Base-by-base conservation (phyloP, 108 stramenopile species). In the Fistulifera pelliculosa region DNA sequence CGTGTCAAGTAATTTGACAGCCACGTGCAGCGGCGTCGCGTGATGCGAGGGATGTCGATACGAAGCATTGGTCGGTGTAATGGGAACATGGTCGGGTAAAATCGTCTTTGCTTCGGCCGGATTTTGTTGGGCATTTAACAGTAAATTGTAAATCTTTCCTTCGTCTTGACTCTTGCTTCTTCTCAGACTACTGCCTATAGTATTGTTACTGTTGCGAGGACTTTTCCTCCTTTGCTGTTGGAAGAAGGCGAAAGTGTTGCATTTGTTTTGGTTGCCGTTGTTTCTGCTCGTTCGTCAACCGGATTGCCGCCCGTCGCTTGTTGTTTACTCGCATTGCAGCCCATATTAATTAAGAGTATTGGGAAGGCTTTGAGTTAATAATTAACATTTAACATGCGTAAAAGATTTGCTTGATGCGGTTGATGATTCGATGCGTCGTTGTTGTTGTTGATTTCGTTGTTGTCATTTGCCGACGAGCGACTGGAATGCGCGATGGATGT, bases 21-120 rank as follows among this genome's bases (percentile, higher is more conserved):
- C 82, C 69, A 84, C 47, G 50, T 88, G 87, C 18, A 88, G 68
- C 0, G 87, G 83, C 15, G 87, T 88, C 3, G 66, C 65, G 28
- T 56, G 31, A 0, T 74, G 78, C 16, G 50, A 61, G 27, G 77
- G 81, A 56, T 83, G 63, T 16, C 55, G 52, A 42, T 74, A 83
- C 16, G 22, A 26, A 8, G 71, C 71, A 35, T 35, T 35, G 3
- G 31, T 35, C 31, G 7, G 60, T 12, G 18, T 7, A 24, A 12
- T 21, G 27, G 24, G 38, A 49, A 54, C 47, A 41, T 26, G 19
- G 54, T 49, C 31, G 35, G 27, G 53, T 42, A 35, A 47, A 6
- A 28, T 52, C 38, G 44, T 35, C 17, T 15, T 25, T 25, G 25
- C n/a, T 27, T 23, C 26, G 47, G 42, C 54, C 38, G 53, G 17